Evolutionary conservation across 768 basidiomycete species (phyloP), one percentile per base, ranked within the genome.

Genomic region (Tulasnella sp.): DNA sequence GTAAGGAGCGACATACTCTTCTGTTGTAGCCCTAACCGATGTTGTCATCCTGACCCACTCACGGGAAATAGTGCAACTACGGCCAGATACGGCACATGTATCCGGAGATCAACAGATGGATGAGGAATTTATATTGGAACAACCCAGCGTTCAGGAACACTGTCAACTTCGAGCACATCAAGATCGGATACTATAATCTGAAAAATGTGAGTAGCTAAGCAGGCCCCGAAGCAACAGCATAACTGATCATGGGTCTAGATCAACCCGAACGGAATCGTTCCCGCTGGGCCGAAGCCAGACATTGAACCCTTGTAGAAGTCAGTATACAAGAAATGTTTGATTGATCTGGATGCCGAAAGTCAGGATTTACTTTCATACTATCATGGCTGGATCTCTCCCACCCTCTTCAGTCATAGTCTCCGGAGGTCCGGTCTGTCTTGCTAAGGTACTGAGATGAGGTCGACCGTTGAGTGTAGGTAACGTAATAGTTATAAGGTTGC

Each of bases 61-160:
- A 8, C 15, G 5, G 11, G 22, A 3, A 3, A 62, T 25, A 61
- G 66, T 93, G 91, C 73, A 92, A 94, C 75, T 69, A 90, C 63
- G 82, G 84, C 29, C 82, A 79, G 44, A 87, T 96, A 67, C 88
- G 93, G 22, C 74, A 82, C 66, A 87, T 87, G 4, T 98, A 92
- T 70, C 92, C 93, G 19, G 78, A 82, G 49, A 79, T 96, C 50
- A 79, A 97, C 72, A 85, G 83, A 30, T 93, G 90, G 87, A 66
- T 88, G 72, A 83, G 82, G 70, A 84, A 85, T 68, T 72, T 97
- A 19, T 98, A 99, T 76, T 97, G 92, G 92, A 86, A 84, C 62
- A 75, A 84, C 65, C 72, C 83, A 0, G 90, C 91, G 3, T 98
- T 99, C 81, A 82, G 83, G 69, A 78, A 81, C 4, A 82, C 84